Percentiles rank a stretch among this genome's conserved stretches.
phyloP scores from a whole-genome alignment of 768 basidiomycete species.

The Suillus subalutaceus region DNA sequence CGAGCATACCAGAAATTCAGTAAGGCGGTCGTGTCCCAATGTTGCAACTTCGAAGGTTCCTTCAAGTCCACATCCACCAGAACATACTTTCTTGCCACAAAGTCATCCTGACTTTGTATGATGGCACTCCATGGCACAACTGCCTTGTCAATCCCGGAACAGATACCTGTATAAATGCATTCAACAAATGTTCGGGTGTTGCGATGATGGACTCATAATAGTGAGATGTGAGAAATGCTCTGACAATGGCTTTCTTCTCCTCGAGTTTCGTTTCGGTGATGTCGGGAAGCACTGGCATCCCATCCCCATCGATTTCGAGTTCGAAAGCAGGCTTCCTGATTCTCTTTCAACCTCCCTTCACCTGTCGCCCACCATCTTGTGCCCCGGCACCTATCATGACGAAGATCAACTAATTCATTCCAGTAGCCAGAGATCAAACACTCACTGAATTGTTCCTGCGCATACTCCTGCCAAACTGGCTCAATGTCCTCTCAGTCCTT shows the following conservation, averaged over 20 bases:
- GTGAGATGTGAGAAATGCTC: not conserved
- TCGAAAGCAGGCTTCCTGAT: not conserved
- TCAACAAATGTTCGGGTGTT: no score
- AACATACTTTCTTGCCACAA: no score
- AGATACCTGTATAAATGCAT: no score
- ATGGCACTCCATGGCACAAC: no score
- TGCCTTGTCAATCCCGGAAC: no score
- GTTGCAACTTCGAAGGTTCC: no score
- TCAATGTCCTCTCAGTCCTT: not conserved
- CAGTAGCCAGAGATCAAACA: not conserved
- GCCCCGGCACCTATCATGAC: not conserved
- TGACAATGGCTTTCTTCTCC: not conserved
- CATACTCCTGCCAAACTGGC: not conserved
- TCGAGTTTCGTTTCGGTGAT: not conserved
- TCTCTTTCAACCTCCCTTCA: not conserved
- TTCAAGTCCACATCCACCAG: no score
- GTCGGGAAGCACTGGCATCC: not conserved
- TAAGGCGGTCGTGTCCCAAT: no score
- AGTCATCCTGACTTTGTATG: no score
- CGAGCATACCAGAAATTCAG: no score
- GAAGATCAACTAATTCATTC: not conserved
- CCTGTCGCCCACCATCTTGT: not conserved
- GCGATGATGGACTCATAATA: no score
- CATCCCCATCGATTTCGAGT: not conserved
- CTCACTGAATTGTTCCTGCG: not conserved